Evolutionary conservation across 2,329 filamentous ascomycete species (phyloP), one percentile per base, ranked within the genome.

Genomic region (Botrytis medusae): DNA sequence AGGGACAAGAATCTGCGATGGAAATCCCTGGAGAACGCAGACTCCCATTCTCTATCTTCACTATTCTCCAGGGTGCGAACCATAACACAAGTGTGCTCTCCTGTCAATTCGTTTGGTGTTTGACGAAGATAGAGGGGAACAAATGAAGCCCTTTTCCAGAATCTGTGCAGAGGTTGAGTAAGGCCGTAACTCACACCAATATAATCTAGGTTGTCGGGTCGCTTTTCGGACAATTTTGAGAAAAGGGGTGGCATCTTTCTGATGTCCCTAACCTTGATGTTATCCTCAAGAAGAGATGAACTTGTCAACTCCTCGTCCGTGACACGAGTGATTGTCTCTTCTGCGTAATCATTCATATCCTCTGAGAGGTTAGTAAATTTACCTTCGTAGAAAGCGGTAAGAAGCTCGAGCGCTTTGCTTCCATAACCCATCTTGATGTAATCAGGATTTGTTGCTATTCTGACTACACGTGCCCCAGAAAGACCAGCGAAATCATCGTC

Each of bases 1-100:
- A 99, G 88, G 16, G 92, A 90, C 67, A 97, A 86, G 85, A 98
- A 98, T n/a, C 97, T 91, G 76, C 90, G 91, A 80, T 98, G 95
- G 87, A 98, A 99, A 82, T 99, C 96, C 75, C 92, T 89, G 6
- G 95, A 89, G 80, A 97, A 99, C 3, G 94, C 94, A 25, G 93
- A 93, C 0, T 98, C 90, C 96, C 96, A 98, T 79, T 89, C 90
- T 73, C 86, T 86, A 77, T 97, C 94, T 60, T 90, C 90, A 71
- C 85, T 86, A 70, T 83, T 85, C 74, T 89, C 87, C 10, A 99
- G 86, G 2, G 94, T 92, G 73, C 94, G 90, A 67, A 99, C 87
- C 97, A 99, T 99, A 42, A 99, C 95, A 81, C 94, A 98, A 0
- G 96, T 97, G 82, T 99, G 96, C 83, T 99, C 96, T 72, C 96